Conservation (phyloP, 768 basidiomycete genomes). For the Kwoniella shandongensis region DNA sequence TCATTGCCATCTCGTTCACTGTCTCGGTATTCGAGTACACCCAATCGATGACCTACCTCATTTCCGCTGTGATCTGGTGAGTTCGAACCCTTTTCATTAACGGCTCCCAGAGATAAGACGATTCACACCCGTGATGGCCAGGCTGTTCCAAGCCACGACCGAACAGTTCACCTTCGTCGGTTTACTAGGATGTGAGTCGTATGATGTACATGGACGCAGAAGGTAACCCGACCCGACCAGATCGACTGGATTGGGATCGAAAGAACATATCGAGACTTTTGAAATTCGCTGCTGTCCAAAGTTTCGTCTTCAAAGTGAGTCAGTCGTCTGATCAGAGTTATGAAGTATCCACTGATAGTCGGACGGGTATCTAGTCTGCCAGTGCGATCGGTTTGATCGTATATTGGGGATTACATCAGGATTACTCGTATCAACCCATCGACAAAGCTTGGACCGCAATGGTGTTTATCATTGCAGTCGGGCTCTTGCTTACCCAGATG, state of each 20-base stretch:
- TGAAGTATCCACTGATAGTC: too few species aligned
- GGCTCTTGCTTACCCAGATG: constrained; percentile 37
- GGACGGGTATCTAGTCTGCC: constrained; percentile 17
- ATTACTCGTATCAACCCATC: constrained; percentile 23
- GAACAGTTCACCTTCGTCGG: constrained; percentile 40
- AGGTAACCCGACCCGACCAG: constrained; percentile 5
- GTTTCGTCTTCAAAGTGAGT: constrained; percentile 36
- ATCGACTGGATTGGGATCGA: constrained; percentile 32
- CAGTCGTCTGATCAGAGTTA: background rate
- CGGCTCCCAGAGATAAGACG: too few species aligned
- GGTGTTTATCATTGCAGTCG: constrained; percentile 31
- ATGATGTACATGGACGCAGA: background rate
- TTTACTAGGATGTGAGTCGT: constrained; percentile 29
- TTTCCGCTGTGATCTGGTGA: constrained; percentile 34
- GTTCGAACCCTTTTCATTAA: too few species aligned
- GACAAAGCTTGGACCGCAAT: constrained; percentile 30
- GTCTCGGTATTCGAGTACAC: constrained; percentile 39
- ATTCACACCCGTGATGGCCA: background rate
- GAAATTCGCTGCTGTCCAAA: constrained; percentile 32
- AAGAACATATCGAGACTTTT: constrained; percentile 17
- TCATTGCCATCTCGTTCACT: constrained; percentile 33
- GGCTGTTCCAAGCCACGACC: constrained; percentile 43
- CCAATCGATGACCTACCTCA: constrained; percentile 21
- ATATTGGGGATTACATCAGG: constrained; percentile 37
- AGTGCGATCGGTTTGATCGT: constrained; percentile 33